A percentile compares a stretch with the other conserved stretches of the same genome.
phyloP scores from a whole-genome alignment of 306 rosid genomes.

The Acmispon strigosus region DNA sequence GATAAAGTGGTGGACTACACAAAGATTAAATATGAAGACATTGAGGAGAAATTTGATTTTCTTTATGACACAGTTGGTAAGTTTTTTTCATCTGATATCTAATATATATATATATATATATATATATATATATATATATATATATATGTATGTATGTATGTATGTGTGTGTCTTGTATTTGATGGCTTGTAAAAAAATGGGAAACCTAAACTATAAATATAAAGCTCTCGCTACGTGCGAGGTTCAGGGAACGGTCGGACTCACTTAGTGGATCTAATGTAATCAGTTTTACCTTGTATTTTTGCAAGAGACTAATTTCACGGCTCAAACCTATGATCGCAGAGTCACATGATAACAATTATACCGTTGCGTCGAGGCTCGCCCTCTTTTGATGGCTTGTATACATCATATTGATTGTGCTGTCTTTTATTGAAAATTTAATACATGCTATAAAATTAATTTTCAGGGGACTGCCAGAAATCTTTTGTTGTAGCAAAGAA shows the following conservation, averaged over 20 bases:
- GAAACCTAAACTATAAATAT: too few species aligned
- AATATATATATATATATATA: background rate
- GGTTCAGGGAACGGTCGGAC: too few species aligned
- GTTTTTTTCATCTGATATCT: background rate
- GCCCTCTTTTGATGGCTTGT: too few species aligned
- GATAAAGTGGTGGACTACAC: constrained; percentile 34
- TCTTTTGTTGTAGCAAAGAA: constrained; percentile 30
- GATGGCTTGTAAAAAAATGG: too few species aligned
- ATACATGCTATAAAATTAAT: background rate
- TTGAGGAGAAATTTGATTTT: constrained; percentile 29
- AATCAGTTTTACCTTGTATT: too few species aligned
- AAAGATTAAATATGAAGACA: constrained; percentile 24
- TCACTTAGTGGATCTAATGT: too few species aligned
- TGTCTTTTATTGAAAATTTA: background rate
- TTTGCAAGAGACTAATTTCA: too few species aligned
- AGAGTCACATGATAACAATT: too few species aligned
- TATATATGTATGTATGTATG: too few species aligned
- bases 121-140: background rate
- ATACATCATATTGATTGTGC: background rate
- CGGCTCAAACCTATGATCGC: too few species aligned
- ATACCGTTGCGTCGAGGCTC: too few species aligned
- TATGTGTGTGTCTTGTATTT: background rate
- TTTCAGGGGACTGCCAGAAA: constrained; percentile 38
- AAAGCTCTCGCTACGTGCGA: too few species aligned
- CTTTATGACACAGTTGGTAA: constrained; percentile 39